Percentiles rank a stretch among this genome's conserved stretches.
Evolutionary conservation across 176 grass and related monocot species (phyloP).

Genomic region (Lolium multiflorum): DNA sequence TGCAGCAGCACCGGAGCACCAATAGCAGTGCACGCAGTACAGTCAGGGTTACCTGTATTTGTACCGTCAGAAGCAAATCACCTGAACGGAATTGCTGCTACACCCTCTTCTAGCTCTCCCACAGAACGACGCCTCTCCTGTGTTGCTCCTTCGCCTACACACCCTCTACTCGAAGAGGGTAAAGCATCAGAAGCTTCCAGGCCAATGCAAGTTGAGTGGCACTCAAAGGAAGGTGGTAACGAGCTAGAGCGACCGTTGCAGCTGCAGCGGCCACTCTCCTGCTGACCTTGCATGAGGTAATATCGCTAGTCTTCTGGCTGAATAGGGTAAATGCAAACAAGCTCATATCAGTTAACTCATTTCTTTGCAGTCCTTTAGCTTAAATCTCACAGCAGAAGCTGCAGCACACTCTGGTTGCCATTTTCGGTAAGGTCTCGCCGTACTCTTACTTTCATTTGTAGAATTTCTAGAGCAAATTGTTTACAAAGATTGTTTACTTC

Average conservation of each 20-base stretch:
- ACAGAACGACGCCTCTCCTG: conserved; percentile 49
- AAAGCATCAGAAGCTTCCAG: conserved; percentile 42
- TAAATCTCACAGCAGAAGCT: neutral
- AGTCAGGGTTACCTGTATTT: conserved; percentile 39
- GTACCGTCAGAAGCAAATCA: conserved; percentile 42
- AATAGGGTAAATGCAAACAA: conserved; percentile 1
- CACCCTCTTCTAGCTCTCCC: conserved; percentile 42
- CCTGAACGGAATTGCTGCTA: conserved; percentile 46
- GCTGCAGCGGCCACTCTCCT: conserved; percentile 28
- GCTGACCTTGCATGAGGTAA: conserved; percentile 49
- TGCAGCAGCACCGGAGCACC: conserved; percentile 30
- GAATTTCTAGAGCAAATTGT: neutral
- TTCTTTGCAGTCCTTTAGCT: neutral
- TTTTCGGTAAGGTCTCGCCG: conserved; percentile 30
- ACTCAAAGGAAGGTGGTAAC: conserved; percentile 18
- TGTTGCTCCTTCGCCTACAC: conserved; percentile 52
- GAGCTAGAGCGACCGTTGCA: conserved; percentile 4
- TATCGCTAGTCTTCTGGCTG: neutral
- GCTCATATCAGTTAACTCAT: neutral
- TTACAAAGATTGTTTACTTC: neutral
- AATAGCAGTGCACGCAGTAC: conserved; percentile 45
- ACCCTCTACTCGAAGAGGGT: conserved; percentile 13
- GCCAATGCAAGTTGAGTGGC: conserved; percentile 23
- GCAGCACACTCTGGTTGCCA: neutral
- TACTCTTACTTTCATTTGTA: neutral